Evolutionary conservation across 768 basidiomycete genomes (phyloP), one percentile per base, ranked within the genome.

Genomic region (Boletus bicolor): DNA sequence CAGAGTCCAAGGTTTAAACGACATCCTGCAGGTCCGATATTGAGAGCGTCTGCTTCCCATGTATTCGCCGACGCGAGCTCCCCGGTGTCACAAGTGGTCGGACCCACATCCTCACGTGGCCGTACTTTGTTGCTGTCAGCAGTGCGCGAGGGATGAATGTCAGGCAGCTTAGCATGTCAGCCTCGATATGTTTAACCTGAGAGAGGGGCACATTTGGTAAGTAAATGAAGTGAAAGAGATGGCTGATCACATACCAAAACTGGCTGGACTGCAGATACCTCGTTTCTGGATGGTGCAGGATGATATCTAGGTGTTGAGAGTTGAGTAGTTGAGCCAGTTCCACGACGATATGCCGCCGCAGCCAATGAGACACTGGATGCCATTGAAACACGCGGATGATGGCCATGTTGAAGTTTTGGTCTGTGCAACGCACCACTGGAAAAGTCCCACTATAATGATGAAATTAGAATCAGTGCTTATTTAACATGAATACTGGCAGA

Each of bases 361-460:
- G 83, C 81, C 10, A 95, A 74, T 0, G 93, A 95, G 21, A 91
- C 69, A 0, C 83, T 85, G 12, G 92, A 92, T 11, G 89, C 84
- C 76, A 89, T 81, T 12, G 91, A 89, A 67, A 86, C 75, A 37
- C 90, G 84, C 51, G 87, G 86, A 54, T 89, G 83, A 57, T 88
- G 85, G 17, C 82, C 75, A 64, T 80, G 82, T 63, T 85, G 84
- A 44, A 84, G 75, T 69, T 94, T 91, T 26, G 93, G 93, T 55
- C 93, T 79, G 66, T 96, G 94, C n/a, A 97, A 74, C 6, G 86
- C 85, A 28, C 93, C 91, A 60, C 89, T 90, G 5, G 89, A 93
- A 67, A 96, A 97, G 70, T 95, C 94, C 94, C 94, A 98, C 91
- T 93, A 60, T 36, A 32, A 47, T 19, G 36, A 28, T 35, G 21